Evolutionary conservation across 345 rosid genomes (phyloP), one percentile per base, ranked within the genome.

Genomic region (Acer yangbiense): DNA sequence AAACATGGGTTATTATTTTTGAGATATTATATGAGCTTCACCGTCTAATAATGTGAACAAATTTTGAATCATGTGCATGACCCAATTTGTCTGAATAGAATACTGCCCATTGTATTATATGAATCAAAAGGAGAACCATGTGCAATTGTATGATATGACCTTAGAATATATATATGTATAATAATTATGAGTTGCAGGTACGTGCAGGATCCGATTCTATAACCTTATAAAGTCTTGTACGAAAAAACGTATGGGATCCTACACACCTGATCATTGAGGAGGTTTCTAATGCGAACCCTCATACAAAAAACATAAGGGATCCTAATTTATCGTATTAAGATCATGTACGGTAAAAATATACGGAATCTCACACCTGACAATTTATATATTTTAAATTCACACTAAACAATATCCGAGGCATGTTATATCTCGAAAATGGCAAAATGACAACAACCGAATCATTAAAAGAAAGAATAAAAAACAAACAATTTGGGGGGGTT

Each of bases 71-170:
- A 74, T 75, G 74, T 78, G 84, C 69, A 2, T 65, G 65, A 69
- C 73, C 63, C 6, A 8, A 2, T 50, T 50, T 50, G 13, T 50
- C 55, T 13, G 17, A 32, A 67, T 69, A 9, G 21, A 55, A 27
- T 35, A 58, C 41, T 27, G 62, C 68, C 68, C 65, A 43, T 17
- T 18, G 62, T 66, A 32, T 67, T 71, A 81, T 67, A 32, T 57
- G 78, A 52, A 35, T 74, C 75, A 71, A 82, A 20, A 64, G 32
- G 4, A 71, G 46, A 25, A 67, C 69, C 79, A 79, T 73, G 81
- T 77, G 83, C 58, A 25, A 20, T 62, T 72, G 65, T 18, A 44
- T 65, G 17, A 65, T 71, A 13, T 48, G 74, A 70, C 65, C 69
- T 17, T 16, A 65, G 65, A 71, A 67, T 8, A 43, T 43, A 43